Percentiles rank a stretch among this genome's conserved stretches.
Conservation (phyloP, 2,329 filamentous ascomycete genomes). For the Ophioceras dolichostomum region DNA sequence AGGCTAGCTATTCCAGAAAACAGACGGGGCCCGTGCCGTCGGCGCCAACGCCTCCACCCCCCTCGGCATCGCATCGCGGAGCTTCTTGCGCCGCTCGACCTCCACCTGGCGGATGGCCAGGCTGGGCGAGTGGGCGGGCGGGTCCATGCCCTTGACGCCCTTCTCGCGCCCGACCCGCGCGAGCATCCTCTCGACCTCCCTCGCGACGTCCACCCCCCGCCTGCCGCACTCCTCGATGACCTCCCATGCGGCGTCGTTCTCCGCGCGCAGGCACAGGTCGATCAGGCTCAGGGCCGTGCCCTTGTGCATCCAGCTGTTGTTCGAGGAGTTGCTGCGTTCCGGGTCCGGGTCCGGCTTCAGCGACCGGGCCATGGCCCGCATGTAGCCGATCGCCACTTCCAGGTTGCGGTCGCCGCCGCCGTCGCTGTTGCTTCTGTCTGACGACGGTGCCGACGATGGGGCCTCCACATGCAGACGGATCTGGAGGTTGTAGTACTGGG, state of each 20-base stretch:
- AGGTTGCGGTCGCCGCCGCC: background rate
- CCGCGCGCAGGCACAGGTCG: background rate
- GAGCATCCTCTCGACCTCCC: background rate
- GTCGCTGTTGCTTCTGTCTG: too few species aligned
- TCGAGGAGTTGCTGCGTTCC: background rate
- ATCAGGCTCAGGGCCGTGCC: background rate
- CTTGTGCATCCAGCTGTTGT: background rate
- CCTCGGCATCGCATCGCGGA: too few species aligned
- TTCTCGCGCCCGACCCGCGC: too few species aligned
- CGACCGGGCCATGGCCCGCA: conserved; percentile 1
- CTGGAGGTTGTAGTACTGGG: conserved; percentile 16
- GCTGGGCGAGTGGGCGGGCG: too few species aligned
- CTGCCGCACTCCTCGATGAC: background rate
- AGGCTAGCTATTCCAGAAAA: too few species aligned
- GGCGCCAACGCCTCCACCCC: too few species aligned
- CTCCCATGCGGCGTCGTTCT: background rate
- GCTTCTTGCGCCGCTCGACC: too few species aligned
- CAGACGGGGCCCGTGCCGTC: too few species aligned
- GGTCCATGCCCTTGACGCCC: too few species aligned
- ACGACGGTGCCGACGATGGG: too few species aligned
- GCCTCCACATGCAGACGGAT: conserved; percentile 20
- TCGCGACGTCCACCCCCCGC: background rate
- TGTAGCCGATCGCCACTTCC: background rate
- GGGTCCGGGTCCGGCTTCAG: background rate
- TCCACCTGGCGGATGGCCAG: too few species aligned